Evolutionary conservation across 805 yeast species (phyloP), one percentile per base, ranked within the genome.

Genomic region (Wickerhamomyces chambardii): DNA sequence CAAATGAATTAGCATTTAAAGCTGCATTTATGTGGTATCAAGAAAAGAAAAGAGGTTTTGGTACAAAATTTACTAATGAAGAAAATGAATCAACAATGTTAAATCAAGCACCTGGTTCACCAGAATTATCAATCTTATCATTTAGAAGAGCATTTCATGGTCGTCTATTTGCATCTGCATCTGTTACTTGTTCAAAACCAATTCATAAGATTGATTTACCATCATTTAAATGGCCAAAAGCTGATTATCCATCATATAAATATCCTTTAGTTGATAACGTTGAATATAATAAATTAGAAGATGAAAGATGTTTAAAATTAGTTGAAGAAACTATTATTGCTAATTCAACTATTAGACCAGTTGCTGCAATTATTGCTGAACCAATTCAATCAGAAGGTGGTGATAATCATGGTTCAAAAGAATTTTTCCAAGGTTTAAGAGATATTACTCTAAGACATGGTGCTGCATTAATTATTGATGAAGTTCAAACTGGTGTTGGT

Each of bases 191-290:
- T 58, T 86, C 96, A 38, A 90, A 86, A 68, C 95, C 97, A 46
- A 74, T 90, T 49, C 97, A 89, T 70, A 89, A 90, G 66, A 66
- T 89, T 55, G 89, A 81, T 60, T 68, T 90, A 63, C 97, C 97
- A 41, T 78, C 95, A 6, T 89, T 89, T 68, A 75, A 84, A 54
- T 89, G 97, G 97, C 97, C 97, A 55, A 87, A 84, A 59, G 96
- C 96, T 37, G 86, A 85, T 43, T 89, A 79, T 68, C 97, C 97
- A 44, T 49, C 71, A 34, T 78, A 85, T 61, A 66, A 78, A 59
- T 89, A 86, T 60, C 97, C 97, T 39, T 70, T 87, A 52, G 89
- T 76, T 37, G 69, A 73, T 34, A 54, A 76, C 55, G 75, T 54
- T 29, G 76, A 66, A 32, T 76, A 63, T 46, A 89, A 89, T 72